Percentiles rank a stretch among this genome's conserved stretches.
Conservation (phyloP, 2,329 filamentous ascomycete species). For the Tolypocladium tundrense region DNA sequence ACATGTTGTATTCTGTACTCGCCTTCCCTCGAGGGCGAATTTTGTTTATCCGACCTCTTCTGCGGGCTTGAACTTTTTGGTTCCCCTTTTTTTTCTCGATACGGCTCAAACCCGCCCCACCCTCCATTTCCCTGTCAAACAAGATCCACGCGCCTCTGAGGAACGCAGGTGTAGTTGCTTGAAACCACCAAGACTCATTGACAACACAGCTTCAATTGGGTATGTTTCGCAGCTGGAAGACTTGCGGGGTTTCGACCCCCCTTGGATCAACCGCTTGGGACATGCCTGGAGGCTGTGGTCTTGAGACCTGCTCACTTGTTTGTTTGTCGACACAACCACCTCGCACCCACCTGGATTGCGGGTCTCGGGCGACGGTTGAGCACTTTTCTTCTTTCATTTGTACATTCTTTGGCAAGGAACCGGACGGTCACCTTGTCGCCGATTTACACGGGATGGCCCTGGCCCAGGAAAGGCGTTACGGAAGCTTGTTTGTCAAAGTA, state of each 20-base stretch:
- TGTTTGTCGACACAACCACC: background rate
- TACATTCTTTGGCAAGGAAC: slow-evolving; percentile 1
- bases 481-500: slow-evolving; percentile 1
- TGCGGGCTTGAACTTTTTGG: background rate
- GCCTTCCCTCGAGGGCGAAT: background rate
- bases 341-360: background rate
- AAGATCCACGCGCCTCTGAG: too few species aligned
- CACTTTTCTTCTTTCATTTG: slow-evolving; percentile 1
- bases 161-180: background rate
- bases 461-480: slow-evolving; percentile 10
- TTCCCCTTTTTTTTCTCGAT: background rate
- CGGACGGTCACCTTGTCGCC: background rate
- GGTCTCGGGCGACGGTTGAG: background rate
- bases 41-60: background rate
- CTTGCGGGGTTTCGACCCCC: background rate
- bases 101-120: background rate
- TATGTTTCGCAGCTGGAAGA: background rate
- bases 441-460: slow-evolving; percentile 7
- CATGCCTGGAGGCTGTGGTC: background rate
- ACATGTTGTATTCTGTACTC: background rate
- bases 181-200: background rate
- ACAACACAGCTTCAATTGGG: background rate
- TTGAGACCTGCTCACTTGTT: background rate
- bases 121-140: background rate
- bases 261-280: background rate